These are phyloP conservation scores for Colletotrichum neosansevieriae DNA, from an alignment of 2,329 filamentous ascomycete species.

Conservation along the genomic window DNA sequence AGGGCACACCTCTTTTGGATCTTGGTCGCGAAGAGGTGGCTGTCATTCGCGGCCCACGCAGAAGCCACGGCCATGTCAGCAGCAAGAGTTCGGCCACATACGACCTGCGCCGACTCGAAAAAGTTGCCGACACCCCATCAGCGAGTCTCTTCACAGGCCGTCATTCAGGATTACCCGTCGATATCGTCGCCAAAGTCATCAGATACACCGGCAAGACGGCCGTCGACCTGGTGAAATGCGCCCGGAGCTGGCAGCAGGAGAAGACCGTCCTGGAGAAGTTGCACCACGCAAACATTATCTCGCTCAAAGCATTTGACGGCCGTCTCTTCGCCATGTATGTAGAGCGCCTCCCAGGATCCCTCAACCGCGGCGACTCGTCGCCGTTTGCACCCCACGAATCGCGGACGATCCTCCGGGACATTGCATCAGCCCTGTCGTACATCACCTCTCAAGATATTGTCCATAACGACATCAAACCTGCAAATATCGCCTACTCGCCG, in stretches of 20 bases:
- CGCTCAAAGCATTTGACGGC: slow-evolving; percentile 20
- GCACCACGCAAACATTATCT: slow-evolving; percentile 13
- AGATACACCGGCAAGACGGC: slow-evolving; percentile 13
- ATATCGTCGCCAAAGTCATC: slow-evolving; percentile 13
- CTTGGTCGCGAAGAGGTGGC: slow-evolving; percentile 8
- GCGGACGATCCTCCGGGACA: slow-evolving; percentile 14
- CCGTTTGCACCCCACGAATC: slow-evolving; percentile 13
- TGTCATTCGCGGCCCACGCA: background rate
- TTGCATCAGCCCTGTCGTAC: slow-evolving; percentile 15
- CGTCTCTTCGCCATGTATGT: slow-evolving; percentile 22
- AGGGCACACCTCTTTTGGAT: slow-evolving; percentile 6
- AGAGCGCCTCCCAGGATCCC: slow-evolving; percentile 15
- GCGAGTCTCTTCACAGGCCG: slow-evolving; percentile 12
- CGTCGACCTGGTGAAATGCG: background rate
- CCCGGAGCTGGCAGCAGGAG: slow-evolving; percentile 7
- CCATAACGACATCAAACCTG: slow-evolving; percentile 36
- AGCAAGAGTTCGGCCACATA: background rate
- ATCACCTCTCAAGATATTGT: slow-evolving; percentile 10
- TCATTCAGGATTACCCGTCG: background rate
- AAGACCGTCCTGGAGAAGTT: slow-evolving; percentile 1
- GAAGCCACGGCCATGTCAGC: background rate
- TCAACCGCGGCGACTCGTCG: slow-evolving; percentile 2
- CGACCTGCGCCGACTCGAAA: slow-evolving; percentile 8
- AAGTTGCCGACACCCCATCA: slow-evolving; percentile 5
- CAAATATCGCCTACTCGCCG: slow-evolving; percentile 32